Evolutionary conservation across 2,329 filamentous ascomycete genomes (phyloP).

Genomic region (Alternaria metachromatica): DNA sequence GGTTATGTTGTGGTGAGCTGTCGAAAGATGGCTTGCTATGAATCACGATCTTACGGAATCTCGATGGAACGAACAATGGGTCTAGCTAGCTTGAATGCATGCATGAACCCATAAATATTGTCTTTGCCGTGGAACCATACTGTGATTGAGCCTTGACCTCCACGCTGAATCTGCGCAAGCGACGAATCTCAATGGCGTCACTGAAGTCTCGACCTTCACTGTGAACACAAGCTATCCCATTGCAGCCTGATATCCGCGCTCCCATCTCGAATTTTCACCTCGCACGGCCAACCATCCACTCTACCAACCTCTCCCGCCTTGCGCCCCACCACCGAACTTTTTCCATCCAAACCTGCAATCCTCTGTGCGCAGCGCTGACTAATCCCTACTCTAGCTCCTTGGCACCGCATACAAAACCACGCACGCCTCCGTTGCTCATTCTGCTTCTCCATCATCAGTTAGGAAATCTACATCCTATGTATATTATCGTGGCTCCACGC

Average conservation of each 20-base stretch:
- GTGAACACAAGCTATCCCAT: neutral
- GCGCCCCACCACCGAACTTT: conserved; percentile 3
- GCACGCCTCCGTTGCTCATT: conserved; percentile 28
- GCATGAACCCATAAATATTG: conserved; percentile 30
- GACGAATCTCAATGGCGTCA: neutral
- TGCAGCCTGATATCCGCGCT: neutral
- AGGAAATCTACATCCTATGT: conserved; percentile 39
- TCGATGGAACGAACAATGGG: conserved; percentile 26
- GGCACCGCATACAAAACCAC: conserved; percentile 28
- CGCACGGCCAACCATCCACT: neutral
- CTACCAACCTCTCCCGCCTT: neutral
- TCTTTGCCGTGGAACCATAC: neutral
- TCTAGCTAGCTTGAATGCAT: conserved; percentile 44
- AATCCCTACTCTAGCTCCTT: neutral
- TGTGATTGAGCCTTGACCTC: neutral
- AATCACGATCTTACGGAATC: conserved; percentile 29
- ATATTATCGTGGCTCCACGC: conserved; percentile 50
- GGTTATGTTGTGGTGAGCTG: conserved; percentile 19
- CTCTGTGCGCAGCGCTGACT: conserved; percentile 8
- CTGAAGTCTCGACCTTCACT: neutral
- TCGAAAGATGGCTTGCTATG: conserved; percentile 25
- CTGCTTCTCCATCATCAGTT: conserved; percentile 46
- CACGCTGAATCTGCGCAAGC: neutral
- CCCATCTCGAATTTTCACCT: neutral
- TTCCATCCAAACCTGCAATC: neutral